Evolutionary conservation across 805 yeast species (phyloP), one percentile per base, ranked within the genome.

Genomic region (Saturnispora sanitii): DNA sequence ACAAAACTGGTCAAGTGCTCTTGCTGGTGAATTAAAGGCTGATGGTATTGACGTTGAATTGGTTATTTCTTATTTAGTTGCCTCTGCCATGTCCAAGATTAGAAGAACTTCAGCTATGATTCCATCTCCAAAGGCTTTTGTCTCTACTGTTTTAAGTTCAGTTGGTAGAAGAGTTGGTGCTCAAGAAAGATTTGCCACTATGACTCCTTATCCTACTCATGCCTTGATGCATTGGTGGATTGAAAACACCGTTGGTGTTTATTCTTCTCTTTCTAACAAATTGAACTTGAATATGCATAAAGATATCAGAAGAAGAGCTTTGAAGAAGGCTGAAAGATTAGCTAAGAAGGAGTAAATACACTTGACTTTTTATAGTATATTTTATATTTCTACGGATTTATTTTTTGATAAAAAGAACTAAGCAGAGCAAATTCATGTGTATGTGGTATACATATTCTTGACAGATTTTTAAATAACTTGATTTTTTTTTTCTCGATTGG

Each of bases 21-120:
- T 92, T 50, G 82, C 95, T 15, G 87, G 88, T 27, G 98, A 92
- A 62, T 70, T 92, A 54, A 65, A 69, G 40, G 61, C 73, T 0
- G 59, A 72, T 40, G 75, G 78, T 18, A 72, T 92, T 48, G 98
- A 92, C 55, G 96, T 86, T 43, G 87, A 90, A 62, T 66, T 86
- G 33, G 79, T 83, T 23, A 60, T 88, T 34, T 84, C 96, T 8
- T 92, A 92, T 62, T 69, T 92, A 52, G 97, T 92, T 31, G 82
- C 96, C 5, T 82, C 95, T 26, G 83, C 94, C 46, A 87, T 92
- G 96, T 88, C 96, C 34, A 92, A 92, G 69, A 76, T 92, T 54
- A 80, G 79, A 63, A 77, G 81, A 54, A 57, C 92, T 9, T 80
- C 94, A 18, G 58, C 69, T 27, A 52, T 77, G 51, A 83, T 88